Conservation (phyloP, 148 eudicot genomes). For the Nepenthes mirabilis region DNA sequence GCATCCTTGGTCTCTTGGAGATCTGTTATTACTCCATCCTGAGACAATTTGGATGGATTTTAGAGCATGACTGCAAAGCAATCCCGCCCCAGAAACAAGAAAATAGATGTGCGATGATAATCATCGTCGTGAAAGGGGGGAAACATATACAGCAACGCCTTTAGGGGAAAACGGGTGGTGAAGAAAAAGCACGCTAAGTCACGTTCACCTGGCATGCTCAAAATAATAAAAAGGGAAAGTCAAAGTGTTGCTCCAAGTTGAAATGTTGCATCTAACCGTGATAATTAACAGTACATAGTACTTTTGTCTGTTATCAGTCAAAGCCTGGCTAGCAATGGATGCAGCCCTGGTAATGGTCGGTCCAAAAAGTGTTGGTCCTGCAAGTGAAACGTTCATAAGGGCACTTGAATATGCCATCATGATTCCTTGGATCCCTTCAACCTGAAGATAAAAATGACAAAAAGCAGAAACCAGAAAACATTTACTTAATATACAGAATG, state of each 20-base stretch:
- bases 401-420: slow-evolving; percentile 78
- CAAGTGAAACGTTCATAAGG: slow-evolving; percentile 81
- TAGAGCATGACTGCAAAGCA: not conserved
- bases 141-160: too few relatives aligned
- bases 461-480: not conserved
- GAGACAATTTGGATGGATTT: slow-evolving; percentile 5
- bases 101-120: too few relatives aligned
- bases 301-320: slow-evolving; percentile 48
- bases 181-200: too few relatives aligned
- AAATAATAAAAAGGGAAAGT: too few relatives aligned
- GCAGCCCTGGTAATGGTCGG: slow-evolving; percentile 72
- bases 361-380: slow-evolving; percentile 97
- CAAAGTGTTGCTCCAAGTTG: too few relatives aligned
- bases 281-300: slow-evolving; percentile 81
- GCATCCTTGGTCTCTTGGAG: slow-evolving; percentile 98
- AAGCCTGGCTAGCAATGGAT: slow-evolving; percentile 57
- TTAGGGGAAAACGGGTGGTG: too few relatives aligned
- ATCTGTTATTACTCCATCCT: slow-evolving; percentile 99
- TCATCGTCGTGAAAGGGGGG: too few relatives aligned
- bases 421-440: slow-evolving; percentile 94
- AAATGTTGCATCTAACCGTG: slow-evolving; percentile 43
- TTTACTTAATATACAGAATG: not conserved
- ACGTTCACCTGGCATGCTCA: too few relatives aligned
- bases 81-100: too few relatives aligned
- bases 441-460: slow-evolving; percentile 34